These are phyloP conservation scores for Shiraia sp. DNA, from an alignment of 2,329 filamentous ascomycete genomes.

Conservation along the genomic window DNA sequence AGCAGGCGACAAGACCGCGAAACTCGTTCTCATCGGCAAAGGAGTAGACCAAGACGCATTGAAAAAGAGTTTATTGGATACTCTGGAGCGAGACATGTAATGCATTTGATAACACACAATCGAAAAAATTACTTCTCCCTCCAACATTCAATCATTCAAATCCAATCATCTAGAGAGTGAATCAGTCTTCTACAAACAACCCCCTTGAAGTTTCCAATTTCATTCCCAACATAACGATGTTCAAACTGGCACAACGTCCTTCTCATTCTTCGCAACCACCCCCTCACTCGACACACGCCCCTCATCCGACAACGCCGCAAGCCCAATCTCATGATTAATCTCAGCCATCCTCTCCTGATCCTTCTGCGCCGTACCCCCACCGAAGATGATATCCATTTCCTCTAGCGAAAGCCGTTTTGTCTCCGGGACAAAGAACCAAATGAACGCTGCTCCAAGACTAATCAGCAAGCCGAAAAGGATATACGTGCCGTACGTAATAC, in stretches of 20 bases:
- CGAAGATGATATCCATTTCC: constrained; percentile 69
- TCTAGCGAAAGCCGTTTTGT: constrained; percentile 58
- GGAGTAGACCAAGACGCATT: constrained; percentile 28
- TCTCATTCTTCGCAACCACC: constrained; percentile 17
- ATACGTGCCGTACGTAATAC: constrained; percentile 71
- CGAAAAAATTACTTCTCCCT: no score
- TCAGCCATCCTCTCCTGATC: constrained; percentile 72
- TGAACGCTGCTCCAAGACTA: constrained; percentile 61
- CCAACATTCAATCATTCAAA: no score
- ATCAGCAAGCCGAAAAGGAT: constrained; percentile 71
- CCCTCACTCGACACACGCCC: constrained; percentile 5
- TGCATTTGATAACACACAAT: no score
- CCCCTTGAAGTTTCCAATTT: no score
- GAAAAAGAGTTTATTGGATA: constrained; percentile 11
- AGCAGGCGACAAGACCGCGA: constrained; percentile 14
- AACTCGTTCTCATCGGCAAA: constrained; percentile 39
- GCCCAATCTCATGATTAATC: constrained; percentile 71
- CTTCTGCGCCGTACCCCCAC: constrained; percentile 66
- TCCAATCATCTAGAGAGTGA: no score
- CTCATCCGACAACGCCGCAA: constrained; percentile 46
- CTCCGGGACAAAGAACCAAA: constrained; percentile 57
- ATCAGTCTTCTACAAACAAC: no score
- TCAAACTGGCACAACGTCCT: constrained; percentile 8
- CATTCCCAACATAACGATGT: no score
- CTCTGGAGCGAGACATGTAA: not conserved